Evolutionary conservation across 139 green algal species (phyloP), one percentile per base, ranked within the genome.

Genomic region (Chlorella sorokiniana): DNA sequence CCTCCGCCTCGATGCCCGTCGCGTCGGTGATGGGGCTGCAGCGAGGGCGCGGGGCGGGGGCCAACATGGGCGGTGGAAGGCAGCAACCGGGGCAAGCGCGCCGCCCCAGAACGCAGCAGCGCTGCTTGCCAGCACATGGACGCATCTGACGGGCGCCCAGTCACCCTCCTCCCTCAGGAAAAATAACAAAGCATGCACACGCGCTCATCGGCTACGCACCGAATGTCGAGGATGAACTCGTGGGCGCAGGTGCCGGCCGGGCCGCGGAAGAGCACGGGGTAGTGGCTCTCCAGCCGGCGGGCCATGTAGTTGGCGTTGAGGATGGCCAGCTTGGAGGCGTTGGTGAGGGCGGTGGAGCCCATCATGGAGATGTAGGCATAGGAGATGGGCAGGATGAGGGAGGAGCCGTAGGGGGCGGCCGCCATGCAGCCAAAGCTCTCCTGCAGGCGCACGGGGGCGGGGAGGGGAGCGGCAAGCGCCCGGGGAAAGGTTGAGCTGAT

Each of bases 271-370:
- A 98, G 88, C 61, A 97, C 84, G 22, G 91, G 89, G 92, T 95
- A 98, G 86, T 95, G 87, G 16, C 82, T 61, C 76, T 93, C 89
- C 81, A 99, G 90, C 35, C 91, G 86, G 82, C 94, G 94, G 59
- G 95, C 93, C 97, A 99, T 99, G 94, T 99, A 99, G 93, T 99
- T 99, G 76, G 97, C 97, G 88, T 95, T 96, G 63, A 98, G 87
- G 78, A 98, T 97, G 64, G 95, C 91, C n/a, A 90, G 88, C 88
- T 92, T 87, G 48, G 95, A 97, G 29, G 94, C 92, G 62, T 96
- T 84, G 4, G 85, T 96, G 14, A 99, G 92, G 14, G 93, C 97
- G 72, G 95, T 67, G 33, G 86, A 91, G 64, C 97, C 97, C 97
- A 99, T 99, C 91, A 99, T 96, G 81, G 90, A 87, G 87, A 99